Base-by-base conservation (phyloP, 2,329 filamentous ascomycete genomes). In the Mycosphaerella sp. region DNA sequence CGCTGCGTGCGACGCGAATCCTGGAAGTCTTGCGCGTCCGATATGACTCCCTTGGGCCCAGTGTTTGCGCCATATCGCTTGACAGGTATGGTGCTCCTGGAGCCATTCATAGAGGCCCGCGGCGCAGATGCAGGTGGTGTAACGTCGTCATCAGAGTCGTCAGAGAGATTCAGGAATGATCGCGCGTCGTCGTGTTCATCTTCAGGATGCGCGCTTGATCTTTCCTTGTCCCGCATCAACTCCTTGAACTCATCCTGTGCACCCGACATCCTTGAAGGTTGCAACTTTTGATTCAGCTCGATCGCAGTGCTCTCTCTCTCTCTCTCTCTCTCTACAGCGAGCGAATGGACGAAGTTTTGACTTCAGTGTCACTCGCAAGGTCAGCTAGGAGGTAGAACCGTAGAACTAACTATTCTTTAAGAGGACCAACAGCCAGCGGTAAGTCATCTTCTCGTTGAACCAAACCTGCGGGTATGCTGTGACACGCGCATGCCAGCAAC, bases 1-100 rank as follows among this genome's bases (percentile, higher is more conserved):
- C 66, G 51, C 67, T 67, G 59, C 41, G 54, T 58, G 48, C 64
- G 54, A 23, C 57, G 58, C n/a, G 66, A 66, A 50, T 69, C 67
- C 40, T 63, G 85, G 70, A 86, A 92, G 65, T 84, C 83, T 65
- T 87, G 80, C 38, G 88, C 88, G 68, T 93, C 88, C 63, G 87
- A 86, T 66, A 93, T 92, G 70, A 93, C 88, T 59, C 88, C 88
- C 75, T 92, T 92, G 62, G 90, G 87, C 45, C 88, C 88, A 2
- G 87, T 92, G 62, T 87, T 84, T 61, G 82, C 80, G 54, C 85
- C 84, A 50, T 76, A 81, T 69, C 87, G 70, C 57, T 87, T 80
- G 66, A 78, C 79, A 65, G 87, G 71, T 69, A 78, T 73, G 63
- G 73, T 74, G 69, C 59, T 61, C 48, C 66, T 60, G 14, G 59